Conservation (phyloP, 208 protist genomes). For the Leishmania braziliensis region DNA sequence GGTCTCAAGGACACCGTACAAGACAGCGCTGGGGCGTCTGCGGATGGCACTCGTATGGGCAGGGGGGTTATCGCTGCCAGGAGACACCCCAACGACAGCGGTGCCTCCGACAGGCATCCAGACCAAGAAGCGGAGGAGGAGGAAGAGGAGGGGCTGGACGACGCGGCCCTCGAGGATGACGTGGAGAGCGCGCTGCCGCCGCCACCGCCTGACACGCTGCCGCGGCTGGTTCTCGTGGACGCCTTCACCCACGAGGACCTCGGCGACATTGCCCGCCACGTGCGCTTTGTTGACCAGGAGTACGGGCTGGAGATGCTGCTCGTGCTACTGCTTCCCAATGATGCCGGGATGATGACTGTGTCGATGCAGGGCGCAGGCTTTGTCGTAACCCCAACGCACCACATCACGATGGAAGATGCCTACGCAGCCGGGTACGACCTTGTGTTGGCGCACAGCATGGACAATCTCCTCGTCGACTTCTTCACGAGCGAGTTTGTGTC, state of each 20-base stretch:
- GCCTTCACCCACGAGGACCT: slow-evolving; percentile 83
- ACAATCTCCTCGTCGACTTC: slow-evolving; percentile 79
- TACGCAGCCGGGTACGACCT: slow-evolving; percentile 84
- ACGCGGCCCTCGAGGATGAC: not conserved
- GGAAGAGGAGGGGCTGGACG: slow-evolving; percentile 2
- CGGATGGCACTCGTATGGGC: not conserved
- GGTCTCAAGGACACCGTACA: not conserved
- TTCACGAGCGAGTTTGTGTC: slow-evolving; percentile 75
- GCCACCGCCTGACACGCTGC: slow-evolving; percentile 50
- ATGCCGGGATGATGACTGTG: slow-evolving; percentile 6
- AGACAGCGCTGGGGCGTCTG: not conserved
- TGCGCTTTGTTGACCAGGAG: slow-evolving; percentile 71
- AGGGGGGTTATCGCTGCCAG: not conserved
- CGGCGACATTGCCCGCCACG: slow-evolving; percentile 62
- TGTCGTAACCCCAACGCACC: slow-evolving; percentile 52
- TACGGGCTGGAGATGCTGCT: slow-evolving; percentile 69
- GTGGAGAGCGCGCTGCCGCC: slow-evolving; percentile 22
- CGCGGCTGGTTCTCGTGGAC: slow-evolving; percentile 77
- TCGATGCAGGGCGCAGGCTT: slow-evolving; percentile 55
- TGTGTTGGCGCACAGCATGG: slow-evolving; percentile 73
- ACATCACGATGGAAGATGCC: slow-evolving; percentile 51
- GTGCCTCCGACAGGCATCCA: not conserved
- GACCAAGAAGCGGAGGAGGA: not conserved
- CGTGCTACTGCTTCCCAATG: slow-evolving; percentile 57
- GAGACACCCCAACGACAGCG: not conserved